phyloP scores from a whole-genome alignment of 1,284 basidiomycete species.

The Sanguinoderma infundibulare region DNA sequence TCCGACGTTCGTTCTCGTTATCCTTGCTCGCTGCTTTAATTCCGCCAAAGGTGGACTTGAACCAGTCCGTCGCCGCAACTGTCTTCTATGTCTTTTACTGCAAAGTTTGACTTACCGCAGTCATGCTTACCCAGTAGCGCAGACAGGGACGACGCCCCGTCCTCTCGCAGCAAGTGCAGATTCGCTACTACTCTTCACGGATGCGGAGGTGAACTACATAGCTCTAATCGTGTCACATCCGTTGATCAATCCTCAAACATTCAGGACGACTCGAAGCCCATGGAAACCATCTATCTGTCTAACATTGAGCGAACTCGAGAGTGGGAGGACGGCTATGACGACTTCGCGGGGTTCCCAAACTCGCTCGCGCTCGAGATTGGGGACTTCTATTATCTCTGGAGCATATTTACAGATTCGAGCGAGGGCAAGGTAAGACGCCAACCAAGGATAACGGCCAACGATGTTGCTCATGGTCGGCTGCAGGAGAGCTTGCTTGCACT shows the following conservation, averaged over 20 bases:
- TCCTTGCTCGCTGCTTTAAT: no score
- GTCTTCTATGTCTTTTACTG: no score
- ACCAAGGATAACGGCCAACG: not conserved
- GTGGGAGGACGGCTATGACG: conserved; percentile 75
- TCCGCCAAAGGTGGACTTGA: no score
- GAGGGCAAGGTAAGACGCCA: conserved; percentile 61
- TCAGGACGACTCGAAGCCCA: conserved; percentile 38
- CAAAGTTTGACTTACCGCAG: no score
- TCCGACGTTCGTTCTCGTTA: no score
- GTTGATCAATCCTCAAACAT: conserved; percentile 8
- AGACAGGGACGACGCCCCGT: conserved; percentile 52
- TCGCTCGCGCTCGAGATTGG: conserved; percentile 72
- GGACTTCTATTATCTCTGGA: conserved; percentile 52
- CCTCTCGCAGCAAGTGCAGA: conserved; percentile 74
- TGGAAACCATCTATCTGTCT: conserved; percentile 56
- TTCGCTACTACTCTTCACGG: conserved; percentile 56
- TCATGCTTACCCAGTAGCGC: no score
- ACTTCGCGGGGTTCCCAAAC: conserved; percentile 68
- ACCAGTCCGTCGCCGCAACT: no score
- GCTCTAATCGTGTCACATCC: not conserved
- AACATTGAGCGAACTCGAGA: conserved; percentile 57
- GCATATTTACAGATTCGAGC: conserved; percentile 67
- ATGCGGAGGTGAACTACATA: conserved; percentile 54
- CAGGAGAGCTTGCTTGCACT: conserved; percentile 32
- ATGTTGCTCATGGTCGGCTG: not conserved